These are phyloP conservation scores for Trapa bicornis DNA, from an alignment of 345 rosid species.

Conservation along the genomic window DNA sequence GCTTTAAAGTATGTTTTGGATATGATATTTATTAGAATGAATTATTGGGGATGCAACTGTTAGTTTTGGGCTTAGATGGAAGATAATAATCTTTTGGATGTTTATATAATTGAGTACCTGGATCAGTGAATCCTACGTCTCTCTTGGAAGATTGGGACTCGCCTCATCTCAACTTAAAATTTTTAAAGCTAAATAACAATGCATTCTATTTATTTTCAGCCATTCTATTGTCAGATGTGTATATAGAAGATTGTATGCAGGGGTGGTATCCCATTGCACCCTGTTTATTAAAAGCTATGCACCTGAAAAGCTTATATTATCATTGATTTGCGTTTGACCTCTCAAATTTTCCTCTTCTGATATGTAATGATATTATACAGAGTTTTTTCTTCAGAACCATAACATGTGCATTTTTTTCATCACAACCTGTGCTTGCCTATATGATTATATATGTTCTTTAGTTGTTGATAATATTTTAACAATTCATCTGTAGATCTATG, in stretches of 20 bases:
- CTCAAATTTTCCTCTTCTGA: neutral
- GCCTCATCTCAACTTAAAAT: neutral
- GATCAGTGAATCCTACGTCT: neutral
- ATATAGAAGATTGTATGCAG: neutral
- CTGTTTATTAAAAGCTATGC: neutral
- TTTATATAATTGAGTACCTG: neutral
- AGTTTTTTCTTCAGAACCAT: neutral
- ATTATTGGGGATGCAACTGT: neutral
- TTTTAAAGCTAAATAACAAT: neutral
- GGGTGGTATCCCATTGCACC: neutral
- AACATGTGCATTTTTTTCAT: neutral
- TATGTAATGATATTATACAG: neutral
- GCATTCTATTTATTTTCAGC: neutral
- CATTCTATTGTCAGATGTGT: neutral
- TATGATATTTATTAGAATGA: neutral
- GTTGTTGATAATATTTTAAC: neutral
- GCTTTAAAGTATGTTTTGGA: conserved; percentile 1
- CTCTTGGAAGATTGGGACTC: neutral
- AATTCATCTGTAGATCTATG: conserved; percentile 19
- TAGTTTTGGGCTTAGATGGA: neutral
- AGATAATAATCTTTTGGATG: neutral
- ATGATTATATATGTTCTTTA: neutral
- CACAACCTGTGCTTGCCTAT: neutral
- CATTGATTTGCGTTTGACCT: neutral
- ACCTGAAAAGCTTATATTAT: neutral